These are phyloP conservation scores for Hyaloperonospora brassicae DNA, from an alignment of 352 stramenopile species.

Conservation along the genomic window DNA sequence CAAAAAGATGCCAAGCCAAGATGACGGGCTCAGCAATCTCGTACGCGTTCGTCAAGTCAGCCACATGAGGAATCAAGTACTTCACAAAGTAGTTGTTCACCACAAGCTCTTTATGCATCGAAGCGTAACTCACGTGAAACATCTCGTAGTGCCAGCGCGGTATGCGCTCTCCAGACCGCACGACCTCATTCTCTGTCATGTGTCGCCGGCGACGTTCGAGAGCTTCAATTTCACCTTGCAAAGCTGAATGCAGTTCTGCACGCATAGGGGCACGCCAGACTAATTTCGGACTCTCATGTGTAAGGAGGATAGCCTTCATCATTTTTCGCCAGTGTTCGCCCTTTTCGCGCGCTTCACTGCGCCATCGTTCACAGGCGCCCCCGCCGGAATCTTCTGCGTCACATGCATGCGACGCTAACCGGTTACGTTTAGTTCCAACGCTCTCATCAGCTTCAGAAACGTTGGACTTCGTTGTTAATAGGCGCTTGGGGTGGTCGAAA, in stretches of 20 bases:
- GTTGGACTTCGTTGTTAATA: constrained; percentile 1
- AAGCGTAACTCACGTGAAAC: constrained; percentile 70
- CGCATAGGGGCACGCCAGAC: constrained; percentile 70
- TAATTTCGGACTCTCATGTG: constrained; percentile 59
- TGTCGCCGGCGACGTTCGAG: constrained; percentile 22
- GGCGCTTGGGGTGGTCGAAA: constrained; percentile 33
- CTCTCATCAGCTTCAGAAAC: constrained; percentile 19
- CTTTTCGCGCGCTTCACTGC: constrained; percentile 53
- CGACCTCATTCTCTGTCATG: too few relatives aligned
- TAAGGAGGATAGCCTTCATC: constrained; percentile 43
- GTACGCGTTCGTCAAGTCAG: constrained; percentile 50
- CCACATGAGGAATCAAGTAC: constrained; percentile 59
- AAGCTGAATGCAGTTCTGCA: constrained; percentile 43
- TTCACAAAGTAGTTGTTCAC: constrained; percentile 81
- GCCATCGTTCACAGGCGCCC: constrained; percentile 54
- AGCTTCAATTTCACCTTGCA: constrained; percentile 46
- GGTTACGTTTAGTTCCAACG: constrained; percentile 33
- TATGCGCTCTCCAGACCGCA: constrained; percentile 17
- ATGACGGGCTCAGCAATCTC: constrained; percentile 67
- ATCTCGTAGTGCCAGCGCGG: constrained; percentile 70
- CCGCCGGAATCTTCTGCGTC: constrained; percentile 4
- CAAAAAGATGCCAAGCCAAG: constrained; percentile 73
- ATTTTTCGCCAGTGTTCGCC: constrained; percentile 71
- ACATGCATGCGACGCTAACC: constrained; percentile 29
- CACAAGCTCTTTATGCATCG: constrained; percentile 62